Conservation (phyloP, 345 rosid species). For the Camelina hispida region DNA sequence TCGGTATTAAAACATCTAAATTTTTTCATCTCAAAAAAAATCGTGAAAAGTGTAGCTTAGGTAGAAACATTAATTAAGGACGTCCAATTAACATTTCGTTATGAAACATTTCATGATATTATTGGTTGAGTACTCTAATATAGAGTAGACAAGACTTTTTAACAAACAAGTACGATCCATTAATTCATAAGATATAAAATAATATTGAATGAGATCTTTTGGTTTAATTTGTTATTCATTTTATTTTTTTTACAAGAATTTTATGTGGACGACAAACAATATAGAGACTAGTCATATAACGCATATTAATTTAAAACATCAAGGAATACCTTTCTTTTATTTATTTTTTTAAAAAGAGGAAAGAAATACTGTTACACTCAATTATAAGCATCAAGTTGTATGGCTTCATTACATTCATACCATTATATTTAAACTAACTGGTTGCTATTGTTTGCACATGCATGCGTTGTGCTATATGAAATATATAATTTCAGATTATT, state of each 20-base stretch:
- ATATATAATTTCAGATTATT: too few relatives aligned
- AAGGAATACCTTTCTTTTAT: neutral
- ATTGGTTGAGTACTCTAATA: neutral
- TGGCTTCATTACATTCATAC: neutral
- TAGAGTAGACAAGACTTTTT: slow-evolving; percentile 25
- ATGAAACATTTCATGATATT: neutral
- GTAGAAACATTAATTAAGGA: neutral
- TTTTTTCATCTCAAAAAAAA: too few relatives aligned
- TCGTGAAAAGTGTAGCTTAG: neutral
- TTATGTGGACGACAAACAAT: slow-evolving; percentile 36
- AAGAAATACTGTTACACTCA: neutral
- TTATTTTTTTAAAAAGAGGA: neutral
- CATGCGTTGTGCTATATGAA: neutral
- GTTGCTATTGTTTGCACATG: neutral
- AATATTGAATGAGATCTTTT: neutral
- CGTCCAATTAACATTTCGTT: neutral
- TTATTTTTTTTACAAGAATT: slow-evolving; percentile 8
- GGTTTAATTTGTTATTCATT: neutral
- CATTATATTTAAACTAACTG: neutral
- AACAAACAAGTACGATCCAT: slow-evolving; percentile 19
- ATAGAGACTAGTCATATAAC: slow-evolving; percentile 34
- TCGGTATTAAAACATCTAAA: neutral
- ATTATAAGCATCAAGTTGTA: slow-evolving; percentile 34
- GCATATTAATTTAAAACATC: slow-evolving; percentile 24
- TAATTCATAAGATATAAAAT: slow-evolving; percentile 9